phyloP scores from a whole-genome alignment of 495 filamentous ascomycete genomes.

The Aspergillus conjunctus region DNA sequence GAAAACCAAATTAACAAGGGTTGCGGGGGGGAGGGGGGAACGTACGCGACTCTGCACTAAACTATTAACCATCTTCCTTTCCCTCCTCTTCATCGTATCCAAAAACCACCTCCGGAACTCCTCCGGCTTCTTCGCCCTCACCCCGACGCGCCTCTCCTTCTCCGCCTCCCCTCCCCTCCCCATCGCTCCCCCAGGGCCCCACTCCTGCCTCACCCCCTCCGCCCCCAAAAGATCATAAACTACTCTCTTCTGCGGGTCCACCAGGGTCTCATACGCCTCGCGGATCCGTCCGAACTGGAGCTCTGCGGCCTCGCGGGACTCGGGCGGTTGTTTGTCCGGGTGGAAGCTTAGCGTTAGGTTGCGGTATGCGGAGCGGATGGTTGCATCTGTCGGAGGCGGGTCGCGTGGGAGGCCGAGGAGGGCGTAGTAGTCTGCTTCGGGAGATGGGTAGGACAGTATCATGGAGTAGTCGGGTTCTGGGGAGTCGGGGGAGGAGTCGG shows the following conservation, averaged over 20 bases:
- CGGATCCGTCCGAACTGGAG: conserved; percentile 52
- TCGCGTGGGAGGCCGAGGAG: conserved; percentile 51
- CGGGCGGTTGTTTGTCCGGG: conserved; percentile 58
- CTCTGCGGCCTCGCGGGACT: conserved; percentile 48
- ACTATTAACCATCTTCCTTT: conserved; percentile 43
- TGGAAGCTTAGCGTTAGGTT: conserved; percentile 59
- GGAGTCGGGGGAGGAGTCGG: too few relatives aligned
- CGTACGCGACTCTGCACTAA: conserved; percentile 49
- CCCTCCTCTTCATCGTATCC: conserved; percentile 47
- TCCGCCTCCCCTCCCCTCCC: conserved; percentile 34
- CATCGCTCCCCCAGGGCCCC: conserved; percentile 40
- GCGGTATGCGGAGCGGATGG: conserved; percentile 56
- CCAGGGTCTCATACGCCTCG: conserved; percentile 57
- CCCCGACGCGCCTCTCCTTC: conserved; percentile 38
- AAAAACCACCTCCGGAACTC: conserved; percentile 56
- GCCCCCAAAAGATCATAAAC: conserved; percentile 57
- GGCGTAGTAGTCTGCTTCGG: conserved; percentile 52
- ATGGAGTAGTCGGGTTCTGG: conserved; percentile 15
- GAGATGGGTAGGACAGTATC: conserved; percentile 29
- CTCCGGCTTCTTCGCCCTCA: conserved; percentile 45
- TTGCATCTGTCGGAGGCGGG: conserved; percentile 47
- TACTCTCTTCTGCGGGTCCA: conserved; percentile 54
- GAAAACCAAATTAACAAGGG: conserved; percentile 11
- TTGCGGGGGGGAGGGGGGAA: conserved; percentile 14
- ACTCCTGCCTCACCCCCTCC: conserved; percentile 50